Percentiles rank a stretch among this genome's conserved stretches.
Conservation (phyloP, 2,329 filamentous ascomycete genomes). For the Paraphoma sp. region DNA sequence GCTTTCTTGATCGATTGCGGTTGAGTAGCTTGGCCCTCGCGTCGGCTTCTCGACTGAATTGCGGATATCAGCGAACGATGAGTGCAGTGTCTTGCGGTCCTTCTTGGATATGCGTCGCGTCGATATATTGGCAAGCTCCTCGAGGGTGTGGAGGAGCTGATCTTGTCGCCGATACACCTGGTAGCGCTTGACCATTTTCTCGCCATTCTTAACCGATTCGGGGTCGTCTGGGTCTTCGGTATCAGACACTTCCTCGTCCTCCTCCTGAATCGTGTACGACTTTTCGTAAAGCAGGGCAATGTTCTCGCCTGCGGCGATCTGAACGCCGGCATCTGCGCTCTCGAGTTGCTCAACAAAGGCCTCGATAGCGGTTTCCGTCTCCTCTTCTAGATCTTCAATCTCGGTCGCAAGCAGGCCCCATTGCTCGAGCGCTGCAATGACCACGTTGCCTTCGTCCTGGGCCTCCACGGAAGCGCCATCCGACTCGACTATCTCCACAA, state of each 20-base stretch:
- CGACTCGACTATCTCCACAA: slow-evolving; percentile 79
- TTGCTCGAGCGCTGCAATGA: slow-evolving; percentile 75
- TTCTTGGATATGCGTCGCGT: slow-evolving; percentile 70
- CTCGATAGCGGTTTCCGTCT: slow-evolving; percentile 76
- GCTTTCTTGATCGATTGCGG: slow-evolving; percentile 66
- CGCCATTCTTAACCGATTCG: slow-evolving; percentile 31
- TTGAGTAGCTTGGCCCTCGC: slow-evolving; percentile 70
- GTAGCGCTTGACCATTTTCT: slow-evolving; percentile 66
- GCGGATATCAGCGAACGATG: slow-evolving; percentile 70
- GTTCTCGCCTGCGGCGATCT: slow-evolving; percentile 78
- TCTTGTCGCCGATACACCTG: slow-evolving; percentile 70
- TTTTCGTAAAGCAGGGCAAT: slow-evolving; percentile 86
- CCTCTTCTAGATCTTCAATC: slow-evolving; percentile 74
- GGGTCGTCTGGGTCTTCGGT: slow-evolving; percentile 56
- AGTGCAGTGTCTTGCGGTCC: slow-evolving; percentile 70
- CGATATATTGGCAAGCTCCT: slow-evolving; percentile 65
- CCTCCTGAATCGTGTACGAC: slow-evolving; percentile 64
- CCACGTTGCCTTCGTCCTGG: slow-evolving; percentile 72
- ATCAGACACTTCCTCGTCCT: slow-evolving; percentile 61
- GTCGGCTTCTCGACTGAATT: slow-evolving; percentile 71
- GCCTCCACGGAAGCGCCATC: slow-evolving; percentile 78
- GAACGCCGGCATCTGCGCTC: slow-evolving; percentile 73
- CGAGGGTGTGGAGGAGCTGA: slow-evolving; percentile 65
- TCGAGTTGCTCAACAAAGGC: slow-evolving; percentile 86
- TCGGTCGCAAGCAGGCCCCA: slow-evolving; percentile 84